A percentile compares a stretch with the other conserved stretches of the same genome.
These are phyloP conservation scores for Macrophomina phaseolina DNA, from an alignment of 2,329 filamentous ascomycete genomes.

Conservation along the genomic window DNA sequence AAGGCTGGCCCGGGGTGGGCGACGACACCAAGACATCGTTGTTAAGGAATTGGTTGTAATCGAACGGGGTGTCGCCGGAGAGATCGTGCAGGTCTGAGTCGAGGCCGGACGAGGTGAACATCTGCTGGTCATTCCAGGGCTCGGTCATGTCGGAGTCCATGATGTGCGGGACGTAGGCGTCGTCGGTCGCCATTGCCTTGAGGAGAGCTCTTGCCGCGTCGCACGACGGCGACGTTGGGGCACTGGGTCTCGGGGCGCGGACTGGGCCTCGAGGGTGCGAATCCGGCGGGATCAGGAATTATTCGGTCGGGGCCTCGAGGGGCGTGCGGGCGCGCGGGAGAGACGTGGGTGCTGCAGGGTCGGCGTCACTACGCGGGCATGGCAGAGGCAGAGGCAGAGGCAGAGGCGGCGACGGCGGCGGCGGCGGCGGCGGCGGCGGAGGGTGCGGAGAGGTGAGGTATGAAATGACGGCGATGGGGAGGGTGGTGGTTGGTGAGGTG, in stretches of 20 bases:
- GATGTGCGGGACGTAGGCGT: slow-evolving; percentile 29
- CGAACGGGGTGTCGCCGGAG: slow-evolving; percentile 4
- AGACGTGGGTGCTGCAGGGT: background rate
- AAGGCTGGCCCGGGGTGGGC: background rate
- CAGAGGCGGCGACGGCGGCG: background rate
- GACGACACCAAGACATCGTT: slow-evolving; percentile 24
- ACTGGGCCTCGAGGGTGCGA: slow-evolving; percentile 17
- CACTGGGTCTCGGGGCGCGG: slow-evolving; percentile 17
- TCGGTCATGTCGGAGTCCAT: slow-evolving; percentile 33
- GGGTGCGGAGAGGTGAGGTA: background rate
- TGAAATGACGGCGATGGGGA: slow-evolving; percentile 3
- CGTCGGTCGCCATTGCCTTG: slow-evolving; percentile 20
- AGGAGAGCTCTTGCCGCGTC: slow-evolving; percentile 9
- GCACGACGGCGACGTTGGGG: slow-evolving; percentile 21
- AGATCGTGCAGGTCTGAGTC: background rate
- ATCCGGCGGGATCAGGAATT: background rate
- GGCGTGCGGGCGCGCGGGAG: background rate
- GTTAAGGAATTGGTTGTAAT: slow-evolving; percentile 24
- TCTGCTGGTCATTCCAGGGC: slow-evolving; percentile 33
- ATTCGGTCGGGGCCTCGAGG: slow-evolving; percentile 17
- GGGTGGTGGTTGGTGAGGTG: slow-evolving; percentile 8
- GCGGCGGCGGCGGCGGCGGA: background rate
- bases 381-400: background rate
- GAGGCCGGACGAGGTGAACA: slow-evolving; percentile 34
- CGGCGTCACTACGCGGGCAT: slow-evolving; percentile 19